Conservation (phyloP, 2,329 filamentous ascomycete genomes). For the Pseudocercospora musae region DNA sequence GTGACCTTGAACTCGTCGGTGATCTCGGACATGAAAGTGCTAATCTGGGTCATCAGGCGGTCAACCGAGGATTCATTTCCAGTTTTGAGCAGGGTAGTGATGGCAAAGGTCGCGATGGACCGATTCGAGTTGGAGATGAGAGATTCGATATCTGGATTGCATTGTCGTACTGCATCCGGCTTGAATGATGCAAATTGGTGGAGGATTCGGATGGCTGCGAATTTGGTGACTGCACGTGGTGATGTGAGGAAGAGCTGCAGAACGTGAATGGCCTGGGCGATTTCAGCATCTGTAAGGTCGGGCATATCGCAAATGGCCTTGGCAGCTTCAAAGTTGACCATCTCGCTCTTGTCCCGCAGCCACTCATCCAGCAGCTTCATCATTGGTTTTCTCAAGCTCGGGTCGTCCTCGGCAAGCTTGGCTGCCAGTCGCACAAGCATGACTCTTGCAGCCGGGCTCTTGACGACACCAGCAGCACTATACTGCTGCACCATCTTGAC, state of each 20-base stretch:
- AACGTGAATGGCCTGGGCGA: constrained; percentile 87
- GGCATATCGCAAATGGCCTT: constrained; percentile 96
- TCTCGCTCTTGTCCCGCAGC: constrained; percentile 97
- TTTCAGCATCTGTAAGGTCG: constrained; percentile 88
- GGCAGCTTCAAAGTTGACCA: constrained; percentile 98
- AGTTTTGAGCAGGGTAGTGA: constrained; percentile 96
- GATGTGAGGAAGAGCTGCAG: constrained; percentile 96
- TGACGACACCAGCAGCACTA: constrained; percentile 82
- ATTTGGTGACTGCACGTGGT: constrained; percentile 92
- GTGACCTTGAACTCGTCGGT: constrained; percentile 99
- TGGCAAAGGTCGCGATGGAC: constrained; percentile 96
- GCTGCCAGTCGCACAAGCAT: constrained; percentile 90
- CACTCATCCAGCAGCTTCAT: constrained; percentile 94
- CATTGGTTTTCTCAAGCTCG: constrained; percentile 87
- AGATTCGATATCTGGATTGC: constrained; percentile 95
- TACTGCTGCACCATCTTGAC: constrained; percentile 99
- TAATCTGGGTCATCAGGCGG: constrained; percentile 97
- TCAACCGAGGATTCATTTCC: constrained; percentile 97
- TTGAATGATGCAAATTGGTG: constrained; percentile 97
- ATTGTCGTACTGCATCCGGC: constrained; percentile 83
- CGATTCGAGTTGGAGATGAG: constrained; percentile 96
- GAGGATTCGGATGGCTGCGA: constrained; percentile 91
- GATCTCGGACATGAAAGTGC: constrained; percentile 97
- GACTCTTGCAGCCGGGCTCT: constrained; percentile 88
- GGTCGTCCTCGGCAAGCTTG: constrained; percentile 90